A percentile compares a stretch with the other conserved stretches of the same genome.
These are phyloP conservation scores for Pulveroboletus frians DNA, from an alignment of 768 basidiomycete genomes.

Conservation along the genomic window DNA sequence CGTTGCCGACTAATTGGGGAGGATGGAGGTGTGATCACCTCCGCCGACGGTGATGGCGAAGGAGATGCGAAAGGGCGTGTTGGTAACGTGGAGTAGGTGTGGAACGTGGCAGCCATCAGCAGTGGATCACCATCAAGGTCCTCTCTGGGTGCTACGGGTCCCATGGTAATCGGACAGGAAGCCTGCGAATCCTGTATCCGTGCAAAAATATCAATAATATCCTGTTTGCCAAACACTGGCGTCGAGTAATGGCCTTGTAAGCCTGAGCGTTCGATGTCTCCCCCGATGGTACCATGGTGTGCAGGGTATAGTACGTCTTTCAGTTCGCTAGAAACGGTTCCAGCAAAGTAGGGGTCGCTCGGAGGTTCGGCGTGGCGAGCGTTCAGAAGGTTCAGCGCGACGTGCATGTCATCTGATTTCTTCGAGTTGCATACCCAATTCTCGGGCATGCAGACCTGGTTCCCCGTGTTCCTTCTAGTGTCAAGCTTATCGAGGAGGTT, in stretches of 20 bases:
- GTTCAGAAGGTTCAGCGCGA: background rate
- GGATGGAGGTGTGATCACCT: constrained; percentile 18
- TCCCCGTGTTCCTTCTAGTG: background rate
- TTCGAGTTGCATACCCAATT: background rate
- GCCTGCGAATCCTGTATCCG: constrained; percentile 14
- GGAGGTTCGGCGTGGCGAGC: constrained; percentile 1
- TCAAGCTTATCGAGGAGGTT: background rate
- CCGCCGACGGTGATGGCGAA: constrained; percentile 27
- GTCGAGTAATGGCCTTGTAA: background rate
- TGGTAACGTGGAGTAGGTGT: constrained; percentile 25
- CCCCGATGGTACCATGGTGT: background rate
- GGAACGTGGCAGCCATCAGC: constrained; percentile 14
- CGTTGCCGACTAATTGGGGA: constrained; percentile 19
- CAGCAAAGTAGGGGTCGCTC: background rate
- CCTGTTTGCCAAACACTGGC: background rate
- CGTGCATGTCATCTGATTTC: constrained; percentile 1
- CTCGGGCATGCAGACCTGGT: background rate
- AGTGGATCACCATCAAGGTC: constrained; percentile 18
- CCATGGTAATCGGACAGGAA: constrained; percentile 11
- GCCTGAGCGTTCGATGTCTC: background rate
- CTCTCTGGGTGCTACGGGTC: constrained; percentile 8
- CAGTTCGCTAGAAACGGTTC: background rate
- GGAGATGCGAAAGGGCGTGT: constrained; percentile 27
- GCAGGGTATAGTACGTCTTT: background rate
- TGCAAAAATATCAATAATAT: background rate